These are phyloP conservation scores for Gossypium schwendimanii DNA, from an alignment of 441 rosid species.

Conservation along the genomic window DNA sequence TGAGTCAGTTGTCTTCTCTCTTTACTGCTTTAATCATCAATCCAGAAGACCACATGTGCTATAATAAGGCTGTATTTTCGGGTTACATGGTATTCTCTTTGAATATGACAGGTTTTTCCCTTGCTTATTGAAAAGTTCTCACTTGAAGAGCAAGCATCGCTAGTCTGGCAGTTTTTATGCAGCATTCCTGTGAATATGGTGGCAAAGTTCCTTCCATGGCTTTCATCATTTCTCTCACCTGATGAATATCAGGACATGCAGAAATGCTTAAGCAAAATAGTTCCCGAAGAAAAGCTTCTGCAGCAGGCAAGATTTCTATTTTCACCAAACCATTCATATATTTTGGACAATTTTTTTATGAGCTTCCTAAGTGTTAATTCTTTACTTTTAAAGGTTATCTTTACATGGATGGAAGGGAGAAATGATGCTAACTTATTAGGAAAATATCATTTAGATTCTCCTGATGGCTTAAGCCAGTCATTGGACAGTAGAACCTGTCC, in stretches of 20 bases:
- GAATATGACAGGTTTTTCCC: slow-evolving; percentile 37
- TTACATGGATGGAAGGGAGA: slow-evolving; percentile 57
- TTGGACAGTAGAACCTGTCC: slow-evolving; percentile 34
- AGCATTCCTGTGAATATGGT: slow-evolving; percentile 49
- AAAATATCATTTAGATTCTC: slow-evolving; percentile 33
- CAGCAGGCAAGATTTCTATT: slow-evolving; percentile 34
- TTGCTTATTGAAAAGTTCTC: slow-evolving; percentile 40
- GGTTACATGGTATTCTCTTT: slow-evolving; percentile 5
- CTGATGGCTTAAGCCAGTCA: slow-evolving; percentile 29
- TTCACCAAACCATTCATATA: slow-evolving; percentile 12
- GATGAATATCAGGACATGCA: slow-evolving; percentile 37
- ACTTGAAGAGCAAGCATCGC: slow-evolving; percentile 41
- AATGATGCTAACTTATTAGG: slow-evolving; percentile 21
- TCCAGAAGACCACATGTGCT: background rate
- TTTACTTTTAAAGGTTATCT: slow-evolving; percentile 43
- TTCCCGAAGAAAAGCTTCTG: slow-evolving; percentile 45
- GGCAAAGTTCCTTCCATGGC: slow-evolving; percentile 51
- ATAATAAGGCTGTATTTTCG: background rate
- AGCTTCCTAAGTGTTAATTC: slow-evolving; percentile 2
- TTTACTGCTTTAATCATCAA: background rate
- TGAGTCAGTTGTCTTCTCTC: background rate
- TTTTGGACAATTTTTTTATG: slow-evolving; percentile 10
- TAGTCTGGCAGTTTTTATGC: slow-evolving; percentile 49
- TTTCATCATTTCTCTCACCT: slow-evolving; percentile 36
- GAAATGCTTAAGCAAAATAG: slow-evolving; percentile 37